Evolutionary conservation across 345 rosid species (phyloP).

Genomic region (Combretum micranthum): DNA sequence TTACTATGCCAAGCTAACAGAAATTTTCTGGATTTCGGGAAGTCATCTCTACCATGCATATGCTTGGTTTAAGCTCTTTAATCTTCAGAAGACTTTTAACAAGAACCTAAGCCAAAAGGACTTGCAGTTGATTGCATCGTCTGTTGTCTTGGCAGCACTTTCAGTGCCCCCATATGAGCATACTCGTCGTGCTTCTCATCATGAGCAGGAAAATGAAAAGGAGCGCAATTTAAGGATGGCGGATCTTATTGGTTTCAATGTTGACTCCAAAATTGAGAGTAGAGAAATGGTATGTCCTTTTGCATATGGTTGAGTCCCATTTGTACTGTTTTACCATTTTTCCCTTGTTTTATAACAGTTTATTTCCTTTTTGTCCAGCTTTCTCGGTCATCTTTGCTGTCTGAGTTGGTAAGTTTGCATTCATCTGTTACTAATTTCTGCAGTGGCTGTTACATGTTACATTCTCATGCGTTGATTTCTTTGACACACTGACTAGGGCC

Average conservation of each 20-base stretch:
- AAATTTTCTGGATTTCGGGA: slow-evolving; percentile 89
- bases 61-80: slow-evolving; percentile 94
- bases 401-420: slow-evolving; percentile 70
- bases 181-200: slow-evolving; percentile 58
- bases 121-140: slow-evolving; percentile 86
- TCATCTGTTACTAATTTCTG: background rate
- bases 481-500: too few relatives aligned
- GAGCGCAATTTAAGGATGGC: slow-evolving; percentile 92
- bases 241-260: slow-evolving; percentile 87
- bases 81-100: slow-evolving; percentile 90
- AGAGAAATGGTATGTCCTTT: slow-evolving; percentile 65
- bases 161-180: slow-evolving; percentile 75
- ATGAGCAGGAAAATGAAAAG: slow-evolving; percentile 85
- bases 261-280: slow-evolving; percentile 76
- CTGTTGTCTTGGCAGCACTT: slow-evolving; percentile 89
- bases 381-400: slow-evolving; percentile 75
- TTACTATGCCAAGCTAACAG: slow-evolving; percentile 90
- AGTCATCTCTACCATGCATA: slow-evolving; percentile 94
- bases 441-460: too few relatives aligned
- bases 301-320: slow-evolving; percentile 8
- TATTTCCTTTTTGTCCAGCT: slow-evolving; percentile 43
- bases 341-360: slow-evolving; percentile 8
- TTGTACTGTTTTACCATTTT: background rate
- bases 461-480: too few relatives aligned
- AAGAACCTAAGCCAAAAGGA: slow-evolving; percentile 95